Evolutionary conservation across 2,329 filamentous ascomycete genomes (phyloP).

Genomic region (Tolypocladium paradoxum): DNA sequence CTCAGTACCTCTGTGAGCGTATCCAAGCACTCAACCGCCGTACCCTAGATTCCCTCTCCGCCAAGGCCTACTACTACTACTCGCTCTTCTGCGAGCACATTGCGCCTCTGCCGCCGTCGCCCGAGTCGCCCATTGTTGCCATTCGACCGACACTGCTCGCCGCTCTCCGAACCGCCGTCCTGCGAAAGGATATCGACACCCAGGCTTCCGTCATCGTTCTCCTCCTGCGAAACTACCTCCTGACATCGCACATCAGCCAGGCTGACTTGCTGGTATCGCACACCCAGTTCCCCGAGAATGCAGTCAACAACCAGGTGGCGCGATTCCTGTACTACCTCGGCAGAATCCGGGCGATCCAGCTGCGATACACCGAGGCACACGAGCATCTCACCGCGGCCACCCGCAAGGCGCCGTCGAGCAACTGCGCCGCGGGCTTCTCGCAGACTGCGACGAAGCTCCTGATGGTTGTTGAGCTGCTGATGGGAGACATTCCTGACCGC

Average conservation of each 20-base stretch:
- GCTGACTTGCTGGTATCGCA: slow-evolving; percentile 93
- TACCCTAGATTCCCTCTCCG: slow-evolving; percentile 85
- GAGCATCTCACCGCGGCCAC: slow-evolving; percentile 88
- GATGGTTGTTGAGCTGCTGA: slow-evolving; percentile 88
- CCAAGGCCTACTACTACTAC: slow-evolving; percentile 97
- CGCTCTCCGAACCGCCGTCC: slow-evolving; percentile 85
- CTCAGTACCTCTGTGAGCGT: slow-evolving; percentile 68
- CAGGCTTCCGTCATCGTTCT: slow-evolving; percentile 93
- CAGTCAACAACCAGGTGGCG: slow-evolving; percentile 96
- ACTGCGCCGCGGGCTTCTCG: slow-evolving; percentile 85
- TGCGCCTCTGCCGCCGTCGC: slow-evolving; percentile 76
- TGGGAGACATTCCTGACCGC: slow-evolving; percentile 97
- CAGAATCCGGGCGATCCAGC: slow-evolving; percentile 89
- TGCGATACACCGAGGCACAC: slow-evolving; percentile 94
- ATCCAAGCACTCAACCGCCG: slow-evolving; percentile 85
- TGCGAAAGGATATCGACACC: slow-evolving; percentile 95
- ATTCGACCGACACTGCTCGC: slow-evolving; percentile 80
- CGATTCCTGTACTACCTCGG: slow-evolving; percentile 96
- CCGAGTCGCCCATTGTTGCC: slow-evolving; percentile 74
- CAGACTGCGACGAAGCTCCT: slow-evolving; percentile 95
- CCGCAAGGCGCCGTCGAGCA: slow-evolving; percentile 84
- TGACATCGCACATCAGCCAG: slow-evolving; percentile 92
- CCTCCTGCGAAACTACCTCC: slow-evolving; percentile 88
- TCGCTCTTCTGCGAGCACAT: slow-evolving; percentile 91
- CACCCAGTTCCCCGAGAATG: slow-evolving; percentile 87